Evolutionary conservation across 2,329 filamentous ascomycete species (phyloP).

Genomic region (Gremmenia infestans): DNA sequence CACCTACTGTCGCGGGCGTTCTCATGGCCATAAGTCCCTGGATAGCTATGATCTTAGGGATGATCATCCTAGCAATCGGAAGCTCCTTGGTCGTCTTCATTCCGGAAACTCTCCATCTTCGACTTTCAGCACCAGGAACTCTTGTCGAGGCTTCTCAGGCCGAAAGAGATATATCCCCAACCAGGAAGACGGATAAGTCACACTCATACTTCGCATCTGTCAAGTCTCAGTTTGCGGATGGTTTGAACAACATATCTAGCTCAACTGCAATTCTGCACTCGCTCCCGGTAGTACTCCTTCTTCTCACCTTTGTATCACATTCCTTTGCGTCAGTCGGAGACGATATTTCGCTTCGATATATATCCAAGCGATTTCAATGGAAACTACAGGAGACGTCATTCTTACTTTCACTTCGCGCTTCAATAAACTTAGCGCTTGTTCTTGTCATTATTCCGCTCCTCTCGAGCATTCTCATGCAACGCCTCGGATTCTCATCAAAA

Average conservation of each 20-base stretch:
- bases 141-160: slow-evolving; percentile 6
- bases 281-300: slow-evolving; percentile 26
- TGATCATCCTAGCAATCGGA: slow-evolving; percentile 14
- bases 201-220: slow-evolving; percentile 1
- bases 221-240: slow-evolving; percentile 10
- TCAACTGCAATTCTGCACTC: slow-evolving; percentile 24
- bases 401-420: slow-evolving; percentile 26
- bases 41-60: slow-evolving; percentile 22
- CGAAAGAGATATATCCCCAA: neutral
- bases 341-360: slow-evolving; percentile 24
- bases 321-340: slow-evolving; percentile 15
- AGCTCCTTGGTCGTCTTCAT: slow-evolving; percentile 23
- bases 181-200: neutral
- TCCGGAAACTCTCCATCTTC: slow-evolving; percentile 31
- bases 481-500: slow-evolving; percentile 13
- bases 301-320: slow-evolving; percentile 24
- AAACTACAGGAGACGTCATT: slow-evolving; percentile 20
- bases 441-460: slow-evolving; percentile 21
- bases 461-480: slow-evolving; percentile 18
- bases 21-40: slow-evolving; percentile 33
- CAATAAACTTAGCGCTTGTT: slow-evolving; percentile 24
- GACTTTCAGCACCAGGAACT: slow-evolving; percentile 5
- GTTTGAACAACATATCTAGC: slow-evolving; percentile 13
- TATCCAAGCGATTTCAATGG: slow-evolving; percentile 26
- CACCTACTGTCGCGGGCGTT: slow-evolving; percentile 33